Conservation (phyloP, 768 basidiomycete species). For the Rossbeevera mucosa region DNA sequence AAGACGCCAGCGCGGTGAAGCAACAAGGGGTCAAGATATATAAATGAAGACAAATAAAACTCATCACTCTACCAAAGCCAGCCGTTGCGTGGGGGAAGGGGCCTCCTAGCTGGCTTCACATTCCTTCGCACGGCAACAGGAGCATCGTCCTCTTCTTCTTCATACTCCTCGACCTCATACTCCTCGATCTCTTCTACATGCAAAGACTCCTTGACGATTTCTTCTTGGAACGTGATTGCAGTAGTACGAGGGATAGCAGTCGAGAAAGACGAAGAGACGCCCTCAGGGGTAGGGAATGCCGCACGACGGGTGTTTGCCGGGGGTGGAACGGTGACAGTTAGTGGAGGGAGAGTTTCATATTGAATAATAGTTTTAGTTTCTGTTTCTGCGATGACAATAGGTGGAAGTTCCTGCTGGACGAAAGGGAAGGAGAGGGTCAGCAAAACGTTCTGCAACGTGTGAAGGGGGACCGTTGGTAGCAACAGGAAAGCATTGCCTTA, state of each 20-base stretch:
- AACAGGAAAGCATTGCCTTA: constrained; percentile 35
- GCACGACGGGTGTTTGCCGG: constrained; percentile 77
- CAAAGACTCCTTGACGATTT: constrained; percentile 36
- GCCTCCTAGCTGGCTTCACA: constrained; percentile 43
- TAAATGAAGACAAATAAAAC: constrained; percentile 24
- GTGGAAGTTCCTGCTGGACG: constrained; percentile 39
- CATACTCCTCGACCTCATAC: constrained; percentile 38
- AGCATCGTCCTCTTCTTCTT: constrained; percentile 39
- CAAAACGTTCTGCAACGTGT: constrained; percentile 24
- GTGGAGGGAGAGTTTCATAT: constrained; percentile 44
- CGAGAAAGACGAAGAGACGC: constrained; percentile 49
- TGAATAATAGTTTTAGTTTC: constrained; percentile 63
- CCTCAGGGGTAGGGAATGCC: constrained; percentile 67
- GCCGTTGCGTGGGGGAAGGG: constrained; percentile 38
- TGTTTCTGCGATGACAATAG: constrained; percentile 42
- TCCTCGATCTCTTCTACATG: constrained; percentile 35
- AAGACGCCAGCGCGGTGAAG: constrained; percentile 16
- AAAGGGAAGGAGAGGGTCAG: constrained; percentile 32
- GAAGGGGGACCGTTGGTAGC: constrained; percentile 37
- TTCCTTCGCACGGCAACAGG: constrained; percentile 40
- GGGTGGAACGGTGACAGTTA: constrained; percentile 66
- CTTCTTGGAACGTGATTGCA: constrained; percentile 63
- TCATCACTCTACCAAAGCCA: constrained; percentile 53
- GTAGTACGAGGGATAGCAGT: constrained; percentile 72
- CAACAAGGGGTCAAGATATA: constrained; percentile 21